These are phyloP conservation scores for Penicillium paradoxum DNA, from an alignment of 495 filamentous ascomycete genomes.

Conservation along the genomic window DNA sequence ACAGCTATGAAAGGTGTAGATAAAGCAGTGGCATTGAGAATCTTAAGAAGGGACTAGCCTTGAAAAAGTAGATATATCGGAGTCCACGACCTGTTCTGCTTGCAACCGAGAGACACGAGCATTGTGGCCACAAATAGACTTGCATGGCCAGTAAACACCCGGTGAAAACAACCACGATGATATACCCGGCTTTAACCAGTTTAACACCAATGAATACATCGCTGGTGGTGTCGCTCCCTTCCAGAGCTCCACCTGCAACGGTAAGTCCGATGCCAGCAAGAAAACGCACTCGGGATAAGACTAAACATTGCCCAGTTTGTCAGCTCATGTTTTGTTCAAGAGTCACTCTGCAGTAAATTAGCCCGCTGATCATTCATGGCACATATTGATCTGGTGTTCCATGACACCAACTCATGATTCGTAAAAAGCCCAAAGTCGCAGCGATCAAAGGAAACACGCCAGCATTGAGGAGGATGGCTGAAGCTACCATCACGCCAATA, in stretches of 20 bases:
- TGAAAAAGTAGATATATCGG: background rate
- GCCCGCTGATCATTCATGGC: background rate
- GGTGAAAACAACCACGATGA: conserved; percentile 21
- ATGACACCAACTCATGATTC: conserved; percentile 17
- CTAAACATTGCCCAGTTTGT: conserved; percentile 8
- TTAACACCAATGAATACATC: conserved; percentile 13
- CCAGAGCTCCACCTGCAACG: conserved; percentile 20
- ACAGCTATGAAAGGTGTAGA: conserved; percentile 29
- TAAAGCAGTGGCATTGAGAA: conserved; percentile 19
- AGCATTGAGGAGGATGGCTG: conserved; percentile 23
- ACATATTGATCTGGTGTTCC: background rate
- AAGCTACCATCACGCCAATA: conserved; percentile 18
- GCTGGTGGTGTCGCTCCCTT: conserved; percentile 15
- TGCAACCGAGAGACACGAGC: conserved; percentile 2
- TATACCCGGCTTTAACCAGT: conserved; percentile 27
- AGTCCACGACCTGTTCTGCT: conserved; percentile 11
- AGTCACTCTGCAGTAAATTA: conserved; percentile 3
- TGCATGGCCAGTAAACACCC: conserved; percentile 19
- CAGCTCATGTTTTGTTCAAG: conserved; percentile 6
- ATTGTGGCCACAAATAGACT: conserved; percentile 21
- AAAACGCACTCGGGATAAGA: conserved; percentile 22
- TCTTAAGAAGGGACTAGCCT: background rate
- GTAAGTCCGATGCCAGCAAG: conserved; percentile 20
- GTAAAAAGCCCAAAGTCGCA: conserved; percentile 23
- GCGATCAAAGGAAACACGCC: conserved; percentile 26